Conservation (phyloP, 83 land plant genomes). For the Picea abies region DNA sequence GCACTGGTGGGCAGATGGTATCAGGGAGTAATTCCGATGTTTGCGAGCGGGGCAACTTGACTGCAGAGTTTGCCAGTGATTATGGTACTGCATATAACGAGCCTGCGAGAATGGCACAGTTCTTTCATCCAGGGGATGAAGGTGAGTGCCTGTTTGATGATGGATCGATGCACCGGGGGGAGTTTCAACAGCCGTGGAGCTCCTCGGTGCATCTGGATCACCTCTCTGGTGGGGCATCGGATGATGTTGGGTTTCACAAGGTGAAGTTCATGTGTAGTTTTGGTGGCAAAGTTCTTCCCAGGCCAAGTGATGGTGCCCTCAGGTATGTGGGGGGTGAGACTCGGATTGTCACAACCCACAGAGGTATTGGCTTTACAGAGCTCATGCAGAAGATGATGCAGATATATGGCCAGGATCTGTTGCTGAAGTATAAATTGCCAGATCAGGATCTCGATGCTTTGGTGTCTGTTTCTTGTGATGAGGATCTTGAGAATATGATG, state of each 20-base stretch:
- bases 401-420: slow-evolving; percentile 28
- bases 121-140: not conserved
- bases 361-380: slow-evolving; percentile 35
- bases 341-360: slow-evolving; percentile 44
- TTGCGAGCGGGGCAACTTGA: not conserved
- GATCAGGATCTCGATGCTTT: slow-evolving; percentile 80
- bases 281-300: slow-evolving; percentile 68
- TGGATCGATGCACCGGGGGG: not conserved
- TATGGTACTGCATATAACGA: not conserved
- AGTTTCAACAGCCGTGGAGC: no score
- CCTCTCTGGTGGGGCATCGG: not conserved
- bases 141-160: not conserved
- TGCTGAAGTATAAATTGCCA: slow-evolving; percentile 67
- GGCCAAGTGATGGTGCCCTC: slow-evolving; percentile 68
- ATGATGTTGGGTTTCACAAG: slow-evolving; percentile 18
- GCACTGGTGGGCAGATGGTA: not conserved
- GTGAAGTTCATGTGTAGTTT: slow-evolving; percentile 73
- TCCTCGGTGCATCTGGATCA: not conserved
- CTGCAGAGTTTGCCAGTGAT: not conserved
- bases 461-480: slow-evolving; percentile 63
- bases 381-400: slow-evolving; percentile 47
- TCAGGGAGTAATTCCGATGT: not conserved
- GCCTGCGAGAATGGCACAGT: not conserved
- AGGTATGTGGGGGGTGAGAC: slow-evolving; percentile 81
- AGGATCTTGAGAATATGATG: slow-evolving; percentile 79